Percentiles rank a stretch among this genome's conserved stretches.
phyloP scores from a whole-genome alignment of 495 filamentous ascomycete species.

The Mytilinidion resinicola region DNA sequence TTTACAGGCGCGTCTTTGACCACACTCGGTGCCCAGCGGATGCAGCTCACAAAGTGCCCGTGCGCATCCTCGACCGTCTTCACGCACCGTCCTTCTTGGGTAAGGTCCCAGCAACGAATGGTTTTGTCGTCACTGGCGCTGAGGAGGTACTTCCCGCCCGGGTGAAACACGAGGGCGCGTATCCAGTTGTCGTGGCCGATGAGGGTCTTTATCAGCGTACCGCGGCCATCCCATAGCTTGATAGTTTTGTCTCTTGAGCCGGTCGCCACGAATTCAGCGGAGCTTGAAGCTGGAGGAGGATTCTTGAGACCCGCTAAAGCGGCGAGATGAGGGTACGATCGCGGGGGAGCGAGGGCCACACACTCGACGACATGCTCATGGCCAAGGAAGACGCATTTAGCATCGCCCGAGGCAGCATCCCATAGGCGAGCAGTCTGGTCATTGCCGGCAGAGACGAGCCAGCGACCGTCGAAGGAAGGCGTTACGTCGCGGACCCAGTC shows the following conservation, averaged over 20 bases:
- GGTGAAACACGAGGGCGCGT: constrained; percentile 79
- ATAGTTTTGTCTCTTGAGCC: constrained; percentile 89
- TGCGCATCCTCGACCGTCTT: constrained; percentile 75
- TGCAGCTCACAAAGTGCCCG: constrained; percentile 78
- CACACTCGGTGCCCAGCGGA: constrained; percentile 85
- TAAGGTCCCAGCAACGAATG: constrained; percentile 88
- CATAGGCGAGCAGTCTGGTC: constrained; percentile 79
- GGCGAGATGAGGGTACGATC: constrained; percentile 70
- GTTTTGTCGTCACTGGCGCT: constrained; percentile 87
- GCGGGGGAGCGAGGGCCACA: constrained; percentile 77
- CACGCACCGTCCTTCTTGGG: constrained; percentile 84
- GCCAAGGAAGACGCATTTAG: constrained; percentile 73
- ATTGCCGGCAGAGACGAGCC: constrained; percentile 72
- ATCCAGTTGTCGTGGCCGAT: constrained; percentile 97
- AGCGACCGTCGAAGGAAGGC: constrained; percentile 77
- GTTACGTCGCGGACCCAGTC: constrained; percentile 87
- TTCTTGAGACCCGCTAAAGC: constrained; percentile 79
- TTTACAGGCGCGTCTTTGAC: constrained; percentile 50
- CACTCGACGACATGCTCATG: constrained; percentile 90
- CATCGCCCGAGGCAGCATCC: constrained; percentile 70
- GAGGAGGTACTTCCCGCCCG: constrained; percentile 86
- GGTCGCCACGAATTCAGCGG: constrained; percentile 86
- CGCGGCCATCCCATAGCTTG: constrained; percentile 80
- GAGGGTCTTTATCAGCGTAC: constrained; percentile 80
- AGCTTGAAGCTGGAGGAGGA: constrained; percentile 62